phyloP scores from a whole-genome alignment of 306 rosid genomes.

The Purshia tridentata region DNA sequence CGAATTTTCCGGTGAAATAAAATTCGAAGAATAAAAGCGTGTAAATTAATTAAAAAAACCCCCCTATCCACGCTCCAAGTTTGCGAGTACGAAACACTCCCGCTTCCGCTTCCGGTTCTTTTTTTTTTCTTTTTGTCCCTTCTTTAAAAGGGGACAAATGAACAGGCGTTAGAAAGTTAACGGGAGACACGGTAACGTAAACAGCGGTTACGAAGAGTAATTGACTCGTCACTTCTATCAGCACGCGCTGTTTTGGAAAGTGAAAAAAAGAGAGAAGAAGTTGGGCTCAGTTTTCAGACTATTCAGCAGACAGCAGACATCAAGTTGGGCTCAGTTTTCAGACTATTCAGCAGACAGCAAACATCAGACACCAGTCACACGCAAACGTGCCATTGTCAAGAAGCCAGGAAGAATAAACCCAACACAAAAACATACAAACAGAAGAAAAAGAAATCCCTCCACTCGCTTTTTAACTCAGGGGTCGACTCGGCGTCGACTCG shows the following conservation, averaged over 20 bases:
- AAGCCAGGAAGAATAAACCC: neutral
- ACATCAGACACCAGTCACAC: neutral
- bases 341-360: no score
- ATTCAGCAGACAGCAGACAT: no score
- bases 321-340: neutral
- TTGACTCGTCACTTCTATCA: neutral
- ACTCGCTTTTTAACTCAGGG: slow-evolving; percentile 19
- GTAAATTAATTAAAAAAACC: neutral
- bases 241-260: neutral
- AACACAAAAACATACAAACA: neutral
- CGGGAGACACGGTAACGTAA: neutral
- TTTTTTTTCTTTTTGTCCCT: no score
- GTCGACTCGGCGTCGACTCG: slow-evolving; percentile 35
- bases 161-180: neutral
- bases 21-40: neutral
- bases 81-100: neutral
- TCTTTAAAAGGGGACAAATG: neutral
- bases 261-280: no score
- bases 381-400: slow-evolving; percentile 1
- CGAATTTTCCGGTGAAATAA: neutral
- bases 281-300: neutral
- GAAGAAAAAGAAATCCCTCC: neutral
- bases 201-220: neutral
- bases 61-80: neutral
- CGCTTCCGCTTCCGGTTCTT: no score